Evolutionary conservation across 306 rosid species (phyloP).

Genomic region (Abrus precatorius): DNA sequence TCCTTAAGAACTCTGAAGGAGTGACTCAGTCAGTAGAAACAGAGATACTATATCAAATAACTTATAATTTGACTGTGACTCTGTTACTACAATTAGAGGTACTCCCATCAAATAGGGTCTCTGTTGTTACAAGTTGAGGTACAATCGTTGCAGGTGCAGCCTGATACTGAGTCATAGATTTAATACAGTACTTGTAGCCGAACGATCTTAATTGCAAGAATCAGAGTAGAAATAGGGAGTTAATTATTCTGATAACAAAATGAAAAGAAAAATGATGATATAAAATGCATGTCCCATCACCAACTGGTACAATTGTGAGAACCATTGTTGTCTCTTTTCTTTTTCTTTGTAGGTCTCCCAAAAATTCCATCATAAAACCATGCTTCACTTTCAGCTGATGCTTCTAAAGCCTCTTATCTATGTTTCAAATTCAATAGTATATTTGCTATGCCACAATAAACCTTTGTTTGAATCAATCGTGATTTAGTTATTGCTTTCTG

Average conservation of each 20-base stretch:
- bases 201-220: slow-evolving; percentile 46
- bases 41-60: slow-evolving; percentile 19
- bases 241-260: slow-evolving; percentile 38
- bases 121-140: slow-evolving; percentile 39
- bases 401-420: background rate
- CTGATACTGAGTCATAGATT: slow-evolving; percentile 33
- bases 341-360: slow-evolving; percentile 17
- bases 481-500: too few relatives aligned
- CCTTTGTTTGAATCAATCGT: background rate
- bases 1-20: background rate
- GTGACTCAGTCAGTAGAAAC: slow-evolving; percentile 12
- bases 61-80: background rate
- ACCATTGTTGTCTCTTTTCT: slow-evolving; percentile 39
- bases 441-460: slow-evolving; percentile 5
- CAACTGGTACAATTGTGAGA: slow-evolving; percentile 43
- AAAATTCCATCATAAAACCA: slow-evolving; percentile 30
- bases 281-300: slow-evolving; percentile 51
- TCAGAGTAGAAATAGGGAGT: slow-evolving; percentile 39
- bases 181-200: slow-evolving; percentile 35
- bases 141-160: slow-evolving; percentile 48
- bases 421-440: slow-evolving; percentile 29
- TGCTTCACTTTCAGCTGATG: slow-evolving; percentile 44
- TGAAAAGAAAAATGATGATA: slow-evolving; percentile 38
- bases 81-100: slow-evolving; percentile 1
- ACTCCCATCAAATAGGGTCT: slow-evolving; percentile 37